These are phyloP conservation scores for Noccaea bulbosa DNA, from an alignment of 345 rosid species.

Conservation along the genomic window DNA sequence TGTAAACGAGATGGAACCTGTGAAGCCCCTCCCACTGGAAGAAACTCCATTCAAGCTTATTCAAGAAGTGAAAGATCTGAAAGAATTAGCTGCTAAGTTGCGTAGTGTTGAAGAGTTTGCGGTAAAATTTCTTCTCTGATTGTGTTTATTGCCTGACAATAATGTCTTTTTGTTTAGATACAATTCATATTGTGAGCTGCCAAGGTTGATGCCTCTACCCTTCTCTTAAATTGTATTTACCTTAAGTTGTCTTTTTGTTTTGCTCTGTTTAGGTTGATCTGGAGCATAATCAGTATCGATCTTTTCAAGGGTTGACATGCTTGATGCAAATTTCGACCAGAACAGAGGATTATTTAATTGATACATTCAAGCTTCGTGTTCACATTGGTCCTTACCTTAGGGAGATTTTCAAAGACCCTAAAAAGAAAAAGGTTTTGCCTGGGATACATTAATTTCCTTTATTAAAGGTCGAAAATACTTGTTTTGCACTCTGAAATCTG, in stretches of 20 bases:
- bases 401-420: slow-evolving; percentile 91
- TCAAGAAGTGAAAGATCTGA: slow-evolving; percentile 85
- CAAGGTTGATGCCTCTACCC: slow-evolving; percentile 17
- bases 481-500: slow-evolving; percentile 41
- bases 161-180: slow-evolving; percentile 8
- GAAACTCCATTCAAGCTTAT: slow-evolving; percentile 78
- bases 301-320: slow-evolving; percentile 98
- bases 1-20: slow-evolving; percentile 52
- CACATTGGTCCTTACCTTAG: slow-evolving; percentile 92
- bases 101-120: slow-evolving; percentile 77
- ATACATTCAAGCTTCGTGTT: slow-evolving; percentile 82
- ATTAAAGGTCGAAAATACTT: slow-evolving; percentile 15
- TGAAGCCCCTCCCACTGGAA: slow-evolving; percentile 59
- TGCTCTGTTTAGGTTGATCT: slow-evolving; percentile 74
- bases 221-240: slow-evolving; percentile 11
- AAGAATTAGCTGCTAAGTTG: slow-evolving; percentile 76
- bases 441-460: slow-evolving; percentile 12
- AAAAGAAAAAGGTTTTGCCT: slow-evolving; percentile 79
- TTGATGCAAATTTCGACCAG: slow-evolving; percentile 98
- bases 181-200: slow-evolving; percentile 5
- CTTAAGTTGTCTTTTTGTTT: not conserved
- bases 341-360: slow-evolving; percentile 86
- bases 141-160: slow-evolving; percentile 13
- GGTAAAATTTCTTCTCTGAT: slow-evolving; percentile 49
- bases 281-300: slow-evolving; percentile 97